A percentile compares a stretch with the other conserved stretches of the same genome.
These are phyloP conservation scores for Parastagonospora nodorum DNA, from an alignment of 2,329 filamentous ascomycete species.

Conservation along the genomic window DNA sequence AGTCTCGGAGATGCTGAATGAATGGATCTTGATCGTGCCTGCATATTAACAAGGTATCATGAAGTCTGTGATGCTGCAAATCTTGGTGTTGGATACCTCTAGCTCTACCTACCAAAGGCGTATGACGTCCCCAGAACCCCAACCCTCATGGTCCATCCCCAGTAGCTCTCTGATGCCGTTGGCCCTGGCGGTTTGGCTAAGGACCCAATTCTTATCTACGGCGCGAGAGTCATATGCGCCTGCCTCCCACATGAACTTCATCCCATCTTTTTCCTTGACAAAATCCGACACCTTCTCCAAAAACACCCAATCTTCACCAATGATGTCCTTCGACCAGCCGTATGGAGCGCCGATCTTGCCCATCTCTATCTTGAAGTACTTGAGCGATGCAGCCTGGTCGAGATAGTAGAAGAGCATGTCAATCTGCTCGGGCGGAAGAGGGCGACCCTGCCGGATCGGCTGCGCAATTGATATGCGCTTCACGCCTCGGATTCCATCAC, in stretches of 20 bases:
- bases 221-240: background rate
- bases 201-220: no score
- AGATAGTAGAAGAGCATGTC: background rate
- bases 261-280: background rate
- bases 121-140: background rate
- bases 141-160: background rate
- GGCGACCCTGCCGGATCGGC: background rate
- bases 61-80: no score
- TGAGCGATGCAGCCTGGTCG: background rate
- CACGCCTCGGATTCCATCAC: constrained; percentile 1
- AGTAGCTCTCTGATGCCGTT: background rate
- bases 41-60: no score
- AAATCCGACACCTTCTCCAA: constrained; percentile 4
- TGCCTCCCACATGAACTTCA: background rate
- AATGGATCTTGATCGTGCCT: no score
- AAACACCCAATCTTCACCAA: constrained; percentile 3
- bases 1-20: background rate
- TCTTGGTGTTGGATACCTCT: background rate
- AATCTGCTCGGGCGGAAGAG: background rate
- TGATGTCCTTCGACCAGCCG: background rate
- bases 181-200: background rate
- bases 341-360: background rate
- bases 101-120: background rate
- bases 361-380: background rate
- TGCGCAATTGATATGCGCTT: constrained; percentile 1